Percentiles rank a stretch among this genome's conserved stretches.
Evolutionary conservation across 2,329 filamentous ascomycete genomes (phyloP).

Genomic region (Penicillium sclerotigenum): DNA sequence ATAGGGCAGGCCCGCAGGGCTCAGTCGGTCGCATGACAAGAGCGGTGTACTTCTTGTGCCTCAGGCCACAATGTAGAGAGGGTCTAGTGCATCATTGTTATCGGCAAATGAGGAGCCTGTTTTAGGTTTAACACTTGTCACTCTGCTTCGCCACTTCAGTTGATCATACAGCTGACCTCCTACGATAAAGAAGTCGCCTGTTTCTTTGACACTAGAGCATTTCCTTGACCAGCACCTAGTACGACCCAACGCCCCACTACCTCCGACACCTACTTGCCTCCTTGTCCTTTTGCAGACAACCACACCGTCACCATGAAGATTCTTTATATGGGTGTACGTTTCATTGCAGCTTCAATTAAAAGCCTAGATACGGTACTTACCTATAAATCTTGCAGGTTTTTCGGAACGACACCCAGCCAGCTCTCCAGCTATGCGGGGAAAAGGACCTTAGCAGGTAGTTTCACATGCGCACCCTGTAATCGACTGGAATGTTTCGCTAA

Average conservation of each 20-base stretch:
- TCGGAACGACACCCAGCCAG: constrained; percentile 73
- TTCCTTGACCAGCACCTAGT: not conserved
- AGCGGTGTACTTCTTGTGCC: constrained; percentile 13
- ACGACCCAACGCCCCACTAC: not conserved
- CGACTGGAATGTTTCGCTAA: constrained; percentile 10
- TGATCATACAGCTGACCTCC: constrained; percentile 1
- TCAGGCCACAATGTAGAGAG: constrained; percentile 16
- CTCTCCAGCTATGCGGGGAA: constrained; percentile 72
- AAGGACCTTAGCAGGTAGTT: constrained; percentile 63
- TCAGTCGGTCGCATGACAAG: constrained; percentile 10
- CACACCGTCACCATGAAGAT: constrained; percentile 68
- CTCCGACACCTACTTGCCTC: constrained; percentile 1
- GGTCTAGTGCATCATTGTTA: constrained; percentile 12
- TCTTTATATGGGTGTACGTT: constrained; percentile 77
- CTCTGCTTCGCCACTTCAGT: constrained; percentile 2
- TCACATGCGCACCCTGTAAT: not conserved
- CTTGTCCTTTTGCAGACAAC: constrained; percentile 5
- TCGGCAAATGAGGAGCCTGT: constrained; percentile 8
- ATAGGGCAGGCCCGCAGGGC: constrained; percentile 15
- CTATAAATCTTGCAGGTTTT: constrained; percentile 59
- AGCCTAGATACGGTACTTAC: not conserved
- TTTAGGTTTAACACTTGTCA: constrained; percentile 16
- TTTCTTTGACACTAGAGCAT: not conserved
- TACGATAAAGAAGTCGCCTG: not conserved
- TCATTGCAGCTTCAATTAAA: not conserved